These are phyloP conservation scores for Leptographium radiaticola DNA, from an alignment of 2,329 filamentous ascomycete species.

Conservation along the genomic window DNA sequence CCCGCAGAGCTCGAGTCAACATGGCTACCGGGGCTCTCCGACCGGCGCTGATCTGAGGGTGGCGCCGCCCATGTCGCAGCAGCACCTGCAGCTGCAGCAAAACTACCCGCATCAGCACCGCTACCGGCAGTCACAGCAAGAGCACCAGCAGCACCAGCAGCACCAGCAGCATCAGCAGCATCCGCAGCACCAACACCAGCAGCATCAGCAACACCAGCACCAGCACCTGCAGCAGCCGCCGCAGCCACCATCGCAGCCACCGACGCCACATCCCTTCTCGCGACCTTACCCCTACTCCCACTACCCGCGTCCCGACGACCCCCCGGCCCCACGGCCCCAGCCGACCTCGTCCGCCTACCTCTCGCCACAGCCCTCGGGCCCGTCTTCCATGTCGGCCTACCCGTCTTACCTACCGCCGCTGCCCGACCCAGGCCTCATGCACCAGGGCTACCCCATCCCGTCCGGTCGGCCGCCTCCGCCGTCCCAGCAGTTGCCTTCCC, in stretches of 20 bases:
- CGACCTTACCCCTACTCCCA: constrained; percentile 20
- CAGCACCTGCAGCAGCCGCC: not conserved
- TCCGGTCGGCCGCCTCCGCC: constrained; percentile 17
- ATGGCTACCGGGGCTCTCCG: constrained; percentile 32
- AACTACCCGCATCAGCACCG: not conserved
- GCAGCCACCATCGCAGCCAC: not conserved
- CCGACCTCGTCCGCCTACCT: constrained; percentile 9
- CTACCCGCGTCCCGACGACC: constrained; percentile 24
- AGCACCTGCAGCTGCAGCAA: constrained; percentile 1
- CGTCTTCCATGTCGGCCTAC: constrained; percentile 18
- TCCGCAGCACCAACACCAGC: not conserved
- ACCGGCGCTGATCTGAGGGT: constrained; percentile 20
- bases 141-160: not conserved
- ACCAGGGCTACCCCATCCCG: constrained; percentile 7
- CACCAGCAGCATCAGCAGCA: not conserved
- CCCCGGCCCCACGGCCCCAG: constrained; percentile 17
- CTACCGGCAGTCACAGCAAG: not conserved
- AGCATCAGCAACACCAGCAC: constrained; percentile 1
- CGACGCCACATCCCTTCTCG: not conserved
- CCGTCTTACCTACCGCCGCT: constrained; percentile 14
- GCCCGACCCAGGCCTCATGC: constrained; percentile 9
- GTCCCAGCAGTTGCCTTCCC: constrained; percentile 31
- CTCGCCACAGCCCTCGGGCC: constrained; percentile 16
- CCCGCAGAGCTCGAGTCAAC: constrained; percentile 31
- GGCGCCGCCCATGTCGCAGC: constrained; percentile 9